A percentile compares a stretch with the other conserved stretches of the same genome.
phyloP scores from a whole-genome alignment of 805 yeast species.

The Cyberlindnera amylophila region DNA sequence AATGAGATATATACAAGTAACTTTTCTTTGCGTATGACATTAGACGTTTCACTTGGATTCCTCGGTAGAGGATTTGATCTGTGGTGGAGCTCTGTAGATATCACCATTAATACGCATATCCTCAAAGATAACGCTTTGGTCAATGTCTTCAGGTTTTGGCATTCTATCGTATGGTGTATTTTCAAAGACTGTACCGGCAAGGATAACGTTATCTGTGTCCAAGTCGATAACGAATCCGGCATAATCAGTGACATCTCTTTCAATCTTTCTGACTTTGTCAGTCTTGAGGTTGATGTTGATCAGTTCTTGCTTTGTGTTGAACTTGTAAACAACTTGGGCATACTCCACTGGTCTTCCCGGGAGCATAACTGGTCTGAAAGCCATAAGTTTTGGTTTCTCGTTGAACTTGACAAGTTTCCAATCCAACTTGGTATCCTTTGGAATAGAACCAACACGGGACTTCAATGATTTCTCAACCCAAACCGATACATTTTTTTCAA shows the following conservation, averaged over 20 bases:
- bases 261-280: constrained; percentile 41
- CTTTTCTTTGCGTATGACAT: neutral
- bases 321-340: constrained; percentile 59
- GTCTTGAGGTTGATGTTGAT: constrained; percentile 44
- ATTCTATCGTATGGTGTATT: constrained; percentile 40
- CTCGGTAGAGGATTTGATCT: constrained; percentile 7
- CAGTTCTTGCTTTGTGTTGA: constrained; percentile 59
- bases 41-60: neutral
- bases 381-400: constrained; percentile 65
- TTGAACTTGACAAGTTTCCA: constrained; percentile 79
- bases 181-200: constrained; percentile 70
- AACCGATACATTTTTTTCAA: constrained; percentile 46
- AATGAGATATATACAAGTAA: neutral
- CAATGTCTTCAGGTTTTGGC: constrained; percentile 30
- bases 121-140: constrained; percentile 25
- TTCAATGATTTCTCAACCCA: constrained; percentile 60
- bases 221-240: constrained; percentile 61
- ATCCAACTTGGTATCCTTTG: constrained; percentile 53
- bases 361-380: constrained; percentile 63
- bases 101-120: constrained; percentile 33
- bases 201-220: constrained; percentile 47
- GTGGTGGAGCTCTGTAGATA: constrained; percentile 30
- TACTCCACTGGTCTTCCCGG: constrained; percentile 52
- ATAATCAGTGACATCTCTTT: constrained; percentile 57
- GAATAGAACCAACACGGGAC: constrained; percentile 50